phyloP scores from a whole-genome alignment of 768 basidiomycete genomes.

The Naganishia onofrii region DNA sequence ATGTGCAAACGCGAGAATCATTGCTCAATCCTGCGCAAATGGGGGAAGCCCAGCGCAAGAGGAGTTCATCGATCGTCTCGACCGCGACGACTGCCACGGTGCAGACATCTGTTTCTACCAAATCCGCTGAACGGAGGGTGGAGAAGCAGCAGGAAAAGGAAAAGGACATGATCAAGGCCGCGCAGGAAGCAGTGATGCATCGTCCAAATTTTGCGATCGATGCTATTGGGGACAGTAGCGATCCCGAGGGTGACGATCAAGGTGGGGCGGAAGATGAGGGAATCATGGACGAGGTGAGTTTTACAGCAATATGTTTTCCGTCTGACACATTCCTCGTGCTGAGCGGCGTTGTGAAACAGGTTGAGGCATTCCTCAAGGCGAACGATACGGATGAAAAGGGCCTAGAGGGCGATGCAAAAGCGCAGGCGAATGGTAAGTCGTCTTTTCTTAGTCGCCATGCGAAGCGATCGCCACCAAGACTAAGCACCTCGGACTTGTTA shows the following conservation, averaged over 20 bases:
- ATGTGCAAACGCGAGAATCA: conserved; percentile 64
- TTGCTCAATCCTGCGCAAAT: conserved; percentile 62
- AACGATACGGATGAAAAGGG: conserved; percentile 60
- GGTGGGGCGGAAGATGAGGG: conserved; percentile 62
- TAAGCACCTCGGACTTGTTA: background rate
- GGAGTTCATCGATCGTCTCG: conserved; percentile 53
- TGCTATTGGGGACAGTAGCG: conserved; percentile 80
- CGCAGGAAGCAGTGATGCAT: conserved; percentile 81
- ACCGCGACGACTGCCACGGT: conserved; percentile 37
- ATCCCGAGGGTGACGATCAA: conserved; percentile 62
- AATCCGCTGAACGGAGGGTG: conserved; percentile 45
- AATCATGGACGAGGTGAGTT: conserved; percentile 77
- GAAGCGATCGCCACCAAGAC: background rate
- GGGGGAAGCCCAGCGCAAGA: conserved; percentile 35
- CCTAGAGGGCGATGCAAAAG: conserved; percentile 51
- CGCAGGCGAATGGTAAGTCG: conserved; percentile 48
- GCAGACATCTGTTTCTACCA: conserved; percentile 55
- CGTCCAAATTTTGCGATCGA: conserved; percentile 96
- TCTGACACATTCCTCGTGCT: background rate
- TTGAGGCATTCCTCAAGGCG: conserved; percentile 90
- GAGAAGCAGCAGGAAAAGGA: conserved; percentile 47
- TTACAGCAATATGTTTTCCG: conserved; percentile 1
- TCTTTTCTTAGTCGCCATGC: background rate
- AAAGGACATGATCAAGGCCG: conserved; percentile 66
- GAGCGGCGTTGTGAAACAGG: conserved; percentile 54